Conservation (phyloP, 192 early-diverging fungal genomes). For the Neocallimastix lanati region DNA sequence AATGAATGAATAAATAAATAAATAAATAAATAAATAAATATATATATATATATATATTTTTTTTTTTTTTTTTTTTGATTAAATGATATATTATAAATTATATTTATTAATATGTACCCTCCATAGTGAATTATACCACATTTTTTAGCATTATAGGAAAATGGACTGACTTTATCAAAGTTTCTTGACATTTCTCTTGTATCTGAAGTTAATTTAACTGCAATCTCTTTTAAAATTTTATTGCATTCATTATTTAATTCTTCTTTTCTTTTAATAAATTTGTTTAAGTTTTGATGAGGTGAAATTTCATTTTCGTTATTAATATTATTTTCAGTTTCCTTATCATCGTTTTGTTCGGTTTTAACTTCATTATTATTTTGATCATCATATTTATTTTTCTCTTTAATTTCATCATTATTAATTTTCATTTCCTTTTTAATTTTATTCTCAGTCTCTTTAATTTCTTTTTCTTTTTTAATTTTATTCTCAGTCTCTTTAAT, state of each 20-base stretch:
- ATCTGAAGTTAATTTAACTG: not conserved
- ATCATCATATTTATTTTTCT: not conserved
- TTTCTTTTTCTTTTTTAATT: no score
- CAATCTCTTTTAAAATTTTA: not conserved
- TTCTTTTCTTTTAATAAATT: not conserved
- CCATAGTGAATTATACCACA: not conserved
- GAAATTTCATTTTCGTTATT: not conserved
- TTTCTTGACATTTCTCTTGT: not conserved
- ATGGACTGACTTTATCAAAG: not conserved
- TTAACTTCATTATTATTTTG: not conserved
- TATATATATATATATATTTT: no score
- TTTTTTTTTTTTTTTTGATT: no score
- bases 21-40: no score
- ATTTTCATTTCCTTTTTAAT: no score
- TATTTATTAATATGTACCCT: not conserved
- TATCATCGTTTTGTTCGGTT: not conserved
- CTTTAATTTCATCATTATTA: no score
- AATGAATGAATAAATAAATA: no score
- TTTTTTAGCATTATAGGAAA: not conserved
- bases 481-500: no score
- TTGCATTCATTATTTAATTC: not conserved
- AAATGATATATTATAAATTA: no score
- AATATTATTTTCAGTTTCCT: not conserved
- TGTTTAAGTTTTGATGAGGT: no score
- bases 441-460: no score